Percentiles rank a stretch among this genome's conserved stretches.
Evolutionary conservation across 192 early-diverging fungal species (phyloP).

Genomic region (Jimgerdemannia lactiflua): DNA sequence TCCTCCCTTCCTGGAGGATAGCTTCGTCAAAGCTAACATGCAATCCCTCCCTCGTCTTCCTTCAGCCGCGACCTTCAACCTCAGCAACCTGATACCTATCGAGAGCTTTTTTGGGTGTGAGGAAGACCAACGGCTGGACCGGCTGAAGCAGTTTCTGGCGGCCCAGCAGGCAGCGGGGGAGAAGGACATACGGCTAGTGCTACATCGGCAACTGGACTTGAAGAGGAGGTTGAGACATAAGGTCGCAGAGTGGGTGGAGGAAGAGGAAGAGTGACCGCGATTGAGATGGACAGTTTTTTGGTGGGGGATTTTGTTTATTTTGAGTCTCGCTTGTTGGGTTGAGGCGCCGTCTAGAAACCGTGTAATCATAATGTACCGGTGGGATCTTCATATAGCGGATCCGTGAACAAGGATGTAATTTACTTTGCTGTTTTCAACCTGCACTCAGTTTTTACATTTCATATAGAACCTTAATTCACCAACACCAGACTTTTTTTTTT

Average conservation of each 20-base stretch:
- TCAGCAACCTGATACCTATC: constrained; percentile 38
- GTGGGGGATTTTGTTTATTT: too few relatives aligned
- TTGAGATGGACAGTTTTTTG: neutral
- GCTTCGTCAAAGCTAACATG: neutral
- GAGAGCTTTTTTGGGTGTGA: constrained; percentile 25
- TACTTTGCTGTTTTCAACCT: too few relatives aligned
- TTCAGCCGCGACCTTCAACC: constrained; percentile 28
- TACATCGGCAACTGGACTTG: constrained; percentile 33
- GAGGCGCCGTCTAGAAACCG: too few relatives aligned
- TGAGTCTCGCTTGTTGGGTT: too few relatives aligned
- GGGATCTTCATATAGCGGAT: too few relatives aligned
- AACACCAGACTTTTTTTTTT: too few relatives aligned
- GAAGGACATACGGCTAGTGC: constrained; percentile 26
- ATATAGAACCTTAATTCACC: too few relatives aligned
- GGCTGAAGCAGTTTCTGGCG: constrained; percentile 16
- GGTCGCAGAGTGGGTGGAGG: constrained; percentile 24
- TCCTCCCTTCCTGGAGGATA: neutral
- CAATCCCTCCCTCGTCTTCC: neutral
- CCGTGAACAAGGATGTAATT: too few relatives aligned
- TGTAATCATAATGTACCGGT: too few relatives aligned
- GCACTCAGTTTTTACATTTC: too few relatives aligned
- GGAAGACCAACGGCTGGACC: constrained; percentile 21
- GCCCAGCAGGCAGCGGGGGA: constrained; percentile 21
- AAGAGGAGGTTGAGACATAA: constrained; percentile 26
- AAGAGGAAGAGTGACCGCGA: neutral